A percentile compares a stretch with the other conserved stretches of the same genome.
phyloP scores from a whole-genome alignment of 108 stramenopile species.

The Schizochytrium sp. region DNA sequence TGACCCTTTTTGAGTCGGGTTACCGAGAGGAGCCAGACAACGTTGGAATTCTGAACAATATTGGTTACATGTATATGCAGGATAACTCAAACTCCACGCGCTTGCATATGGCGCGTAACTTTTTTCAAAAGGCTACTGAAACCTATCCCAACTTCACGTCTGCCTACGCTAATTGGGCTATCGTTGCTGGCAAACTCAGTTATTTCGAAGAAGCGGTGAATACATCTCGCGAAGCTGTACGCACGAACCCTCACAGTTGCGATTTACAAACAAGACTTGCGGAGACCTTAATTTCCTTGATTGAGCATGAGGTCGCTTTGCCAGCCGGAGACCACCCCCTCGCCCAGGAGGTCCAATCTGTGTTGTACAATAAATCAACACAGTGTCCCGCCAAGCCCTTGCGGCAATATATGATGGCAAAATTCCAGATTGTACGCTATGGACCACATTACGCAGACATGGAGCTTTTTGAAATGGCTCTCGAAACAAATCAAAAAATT shows the following conservation, averaged over 20 bases:
- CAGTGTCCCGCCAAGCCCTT: background rate
- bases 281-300: background rate
- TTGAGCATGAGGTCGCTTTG: background rate
- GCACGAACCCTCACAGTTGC: background rate
- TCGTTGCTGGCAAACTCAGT: background rate
- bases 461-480: background rate
- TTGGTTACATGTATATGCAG: slow-evolving; percentile 48
- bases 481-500: background rate
- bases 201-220: background rate
- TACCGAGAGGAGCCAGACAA: background rate
- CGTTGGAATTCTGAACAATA: slow-evolving; percentile 55
- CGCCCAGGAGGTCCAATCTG: background rate
- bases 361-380: background rate
- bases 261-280: background rate
- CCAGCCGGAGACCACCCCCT: background rate
- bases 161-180: slow-evolving; percentile 50
- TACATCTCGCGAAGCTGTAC: background rate
- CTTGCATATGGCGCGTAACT: slow-evolving; percentile 6
- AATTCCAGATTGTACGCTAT: background rate
- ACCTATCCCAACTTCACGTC: background rate
- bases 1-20: slow-evolving; percentile 57
- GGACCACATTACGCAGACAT: background rate
- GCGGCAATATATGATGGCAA: background rate
- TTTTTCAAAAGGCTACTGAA: background rate
- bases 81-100: background rate